Evolutionary conservation across 768 basidiomycete species (phyloP), one percentile per base, ranked within the genome.

Genomic region (Boletus tomentosulus): DNA sequence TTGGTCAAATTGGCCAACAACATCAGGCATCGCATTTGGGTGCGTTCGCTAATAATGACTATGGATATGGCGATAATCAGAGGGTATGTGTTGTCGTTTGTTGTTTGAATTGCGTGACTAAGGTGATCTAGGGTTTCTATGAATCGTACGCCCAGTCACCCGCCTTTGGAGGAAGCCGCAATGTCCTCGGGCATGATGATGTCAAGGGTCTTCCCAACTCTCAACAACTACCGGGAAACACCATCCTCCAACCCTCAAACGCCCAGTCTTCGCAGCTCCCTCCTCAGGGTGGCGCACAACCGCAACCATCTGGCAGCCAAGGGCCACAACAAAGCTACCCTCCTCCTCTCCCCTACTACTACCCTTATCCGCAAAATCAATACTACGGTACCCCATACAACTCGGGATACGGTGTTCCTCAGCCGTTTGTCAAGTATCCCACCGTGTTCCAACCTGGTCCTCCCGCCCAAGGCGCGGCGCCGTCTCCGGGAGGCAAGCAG

Each of bases 371-470:
- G 4, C 86, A 87, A 64, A 86, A 83, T 60, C 86, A 89, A 61
- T 89, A 84, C 70, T 90, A 88, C 57, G 84, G 86, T 46, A 73
- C 80, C 1, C 85, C 88, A 5, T 90, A 90, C 73, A 78, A 74
- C 55, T 86, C 65, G 9, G 76, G 74, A 13, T 79, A 80, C 53
- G 72, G 72, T 42, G 72, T 79, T 11, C 84, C 87, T 7, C 84
- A 86, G 62, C 83, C 82, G 4, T 87, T 84, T 65, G 82, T 85
- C 66, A 87, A 90, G 71, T 90, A 89, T 64, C 86, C 87, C 2
- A 69, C 86, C 30, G 83, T 89, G 72, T 89, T 86, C 75, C 84
- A 85, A 61, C 78, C 83, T 31, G 84, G 82, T 9, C 85, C 85
- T 15, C 85, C 86, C 22, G 83, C 83, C 0, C 86, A 86, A 15